These are phyloP conservation scores for Plasmodium cynomolgi DNA, from an alignment of 169 alveolate species.

Conservation along the genomic window DNA sequence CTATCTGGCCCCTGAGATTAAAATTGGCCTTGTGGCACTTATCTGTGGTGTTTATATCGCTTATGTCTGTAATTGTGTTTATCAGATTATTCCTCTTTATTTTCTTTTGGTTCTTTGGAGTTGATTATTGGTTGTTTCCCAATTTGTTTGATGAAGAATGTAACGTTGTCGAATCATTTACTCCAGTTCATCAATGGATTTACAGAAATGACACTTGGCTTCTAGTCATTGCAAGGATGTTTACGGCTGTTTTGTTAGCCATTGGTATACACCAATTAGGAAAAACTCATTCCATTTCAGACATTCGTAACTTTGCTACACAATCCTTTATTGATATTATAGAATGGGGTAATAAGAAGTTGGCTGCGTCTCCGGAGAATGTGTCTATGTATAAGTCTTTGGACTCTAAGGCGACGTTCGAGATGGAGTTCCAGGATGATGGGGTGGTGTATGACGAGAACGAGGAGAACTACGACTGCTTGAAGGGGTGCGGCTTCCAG, in stretches of 20 bases:
- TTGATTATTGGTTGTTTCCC: constrained; percentile 90
- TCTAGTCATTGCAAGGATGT: constrained; percentile 82
- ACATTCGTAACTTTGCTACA: constrained; percentile 86
- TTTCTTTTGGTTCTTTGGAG: constrained; percentile 88
- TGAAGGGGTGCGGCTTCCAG: constrained; percentile 81
- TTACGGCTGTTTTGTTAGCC: constrained; percentile 87
- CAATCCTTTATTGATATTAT: constrained; percentile 89
- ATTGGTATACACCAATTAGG: constrained; percentile 86
- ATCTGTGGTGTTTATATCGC: constrained; percentile 85
- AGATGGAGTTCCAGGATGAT: constrained; percentile 70
- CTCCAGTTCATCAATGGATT: constrained; percentile 82
- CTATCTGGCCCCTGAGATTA: constrained; percentile 89
- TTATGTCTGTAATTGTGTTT: constrained; percentile 80
- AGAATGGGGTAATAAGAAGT: constrained; percentile 90
- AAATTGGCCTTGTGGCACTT: constrained; percentile 88
- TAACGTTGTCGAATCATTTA: constrained; percentile 90
- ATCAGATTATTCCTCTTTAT: constrained; percentile 83
- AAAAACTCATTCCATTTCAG: constrained; percentile 87
- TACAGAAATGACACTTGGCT: constrained; percentile 83
- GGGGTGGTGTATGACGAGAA: constrained; percentile 82
- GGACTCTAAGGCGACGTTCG: constrained; percentile 80
- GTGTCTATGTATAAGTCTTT: constrained; percentile 79
- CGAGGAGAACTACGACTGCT: constrained; percentile 82
- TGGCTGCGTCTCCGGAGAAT: constrained; percentile 79
- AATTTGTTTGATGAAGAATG: constrained; percentile 90